These are phyloP conservation scores for Saccharomyces uvarum DNA, from an alignment of 1,139 yeast genomes.

Conservation along the genomic window DNA sequence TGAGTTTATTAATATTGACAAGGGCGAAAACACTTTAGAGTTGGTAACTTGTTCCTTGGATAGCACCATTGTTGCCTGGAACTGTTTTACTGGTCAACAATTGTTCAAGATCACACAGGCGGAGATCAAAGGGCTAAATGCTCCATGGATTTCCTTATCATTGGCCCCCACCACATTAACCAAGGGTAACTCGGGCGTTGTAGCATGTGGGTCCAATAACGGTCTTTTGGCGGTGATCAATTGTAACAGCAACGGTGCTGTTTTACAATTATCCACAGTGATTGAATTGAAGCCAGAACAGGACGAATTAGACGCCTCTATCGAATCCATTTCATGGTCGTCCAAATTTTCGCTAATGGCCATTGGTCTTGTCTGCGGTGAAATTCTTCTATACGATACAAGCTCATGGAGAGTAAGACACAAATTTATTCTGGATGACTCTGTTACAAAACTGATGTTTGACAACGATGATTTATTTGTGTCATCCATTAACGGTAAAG, in stretches of 20 bases:
- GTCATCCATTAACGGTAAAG: constrained; percentile 75
- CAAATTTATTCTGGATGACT: constrained; percentile 61
- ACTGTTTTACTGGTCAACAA: constrained; percentile 68
- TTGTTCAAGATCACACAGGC: constrained; percentile 55
- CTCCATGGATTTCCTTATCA: constrained; percentile 80
- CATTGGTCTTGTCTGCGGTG: constrained; percentile 84
- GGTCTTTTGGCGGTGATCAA: constrained; percentile 76
- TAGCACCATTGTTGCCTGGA: constrained; percentile 82
- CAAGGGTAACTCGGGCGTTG: constrained; percentile 26
- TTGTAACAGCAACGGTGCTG: constrained; percentile 54
- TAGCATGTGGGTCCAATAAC: constrained; percentile 74
- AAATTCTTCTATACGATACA: constrained; percentile 70
- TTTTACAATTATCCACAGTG: constrained; percentile 55
- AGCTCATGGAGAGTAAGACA: constrained; percentile 81
- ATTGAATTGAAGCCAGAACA: constrained; percentile 55
- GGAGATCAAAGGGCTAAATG: constrained; percentile 61
- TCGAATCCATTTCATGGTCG: constrained; percentile 86
- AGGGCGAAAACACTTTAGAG: constrained; percentile 52
- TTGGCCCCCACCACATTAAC: constrained; percentile 45
- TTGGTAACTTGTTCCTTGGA: constrained; percentile 82
- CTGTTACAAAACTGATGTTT: constrained; percentile 75
- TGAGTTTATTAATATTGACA: constrained; percentile 55
- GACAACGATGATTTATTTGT: constrained; percentile 51
- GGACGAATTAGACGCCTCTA: constrained; percentile 65
- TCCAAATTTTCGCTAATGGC: constrained; percentile 60